Evolutionary conservation across 306 rosid genomes (phyloP).

Genomic region (Inga leiocalycina): DNA sequence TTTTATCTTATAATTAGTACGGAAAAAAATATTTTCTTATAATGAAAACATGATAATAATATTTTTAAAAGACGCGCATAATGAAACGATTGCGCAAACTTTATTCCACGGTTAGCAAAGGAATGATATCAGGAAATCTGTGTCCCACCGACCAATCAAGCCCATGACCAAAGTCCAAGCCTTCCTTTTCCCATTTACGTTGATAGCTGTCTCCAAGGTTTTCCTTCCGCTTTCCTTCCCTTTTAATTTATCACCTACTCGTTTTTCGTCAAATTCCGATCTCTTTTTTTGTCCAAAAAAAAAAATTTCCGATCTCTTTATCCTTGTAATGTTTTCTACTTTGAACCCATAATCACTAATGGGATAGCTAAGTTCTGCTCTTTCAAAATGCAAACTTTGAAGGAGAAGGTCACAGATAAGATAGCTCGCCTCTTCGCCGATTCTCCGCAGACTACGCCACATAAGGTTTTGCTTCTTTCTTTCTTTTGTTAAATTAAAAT

Average conservation of each 20-base stretch:
- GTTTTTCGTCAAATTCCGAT: background rate
- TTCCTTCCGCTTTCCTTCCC: background rate
- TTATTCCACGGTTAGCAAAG: background rate
- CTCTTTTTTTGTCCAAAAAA: too few species aligned
- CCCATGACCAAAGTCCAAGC: background rate
- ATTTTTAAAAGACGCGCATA: background rate
- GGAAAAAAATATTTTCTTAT: too few species aligned
- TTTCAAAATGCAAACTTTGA: constrained; percentile 60
- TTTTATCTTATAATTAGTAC: too few species aligned
- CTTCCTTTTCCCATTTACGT: constrained; percentile 14
- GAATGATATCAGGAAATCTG: background rate
- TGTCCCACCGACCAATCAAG: background rate
- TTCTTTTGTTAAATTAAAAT: background rate
- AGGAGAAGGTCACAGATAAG: constrained; percentile 66
- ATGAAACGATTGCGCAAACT: background rate
- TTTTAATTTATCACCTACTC: constrained; percentile 33
- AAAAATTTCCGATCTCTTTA: background rate
- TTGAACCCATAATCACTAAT: background rate
- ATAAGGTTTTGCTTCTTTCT: constrained; percentile 42
- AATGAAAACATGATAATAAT: too few species aligned
- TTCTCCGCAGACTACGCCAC: constrained; percentile 45
- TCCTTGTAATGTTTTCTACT: background rate
- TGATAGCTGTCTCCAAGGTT: constrained; percentile 24
- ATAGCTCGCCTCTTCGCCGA: constrained; percentile 63
- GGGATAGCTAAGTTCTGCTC: constrained; percentile 24